phyloP scores from a whole-genome alignment of 352 stramenopile genomes.

The Pseudoperonospora humuli region DNA sequence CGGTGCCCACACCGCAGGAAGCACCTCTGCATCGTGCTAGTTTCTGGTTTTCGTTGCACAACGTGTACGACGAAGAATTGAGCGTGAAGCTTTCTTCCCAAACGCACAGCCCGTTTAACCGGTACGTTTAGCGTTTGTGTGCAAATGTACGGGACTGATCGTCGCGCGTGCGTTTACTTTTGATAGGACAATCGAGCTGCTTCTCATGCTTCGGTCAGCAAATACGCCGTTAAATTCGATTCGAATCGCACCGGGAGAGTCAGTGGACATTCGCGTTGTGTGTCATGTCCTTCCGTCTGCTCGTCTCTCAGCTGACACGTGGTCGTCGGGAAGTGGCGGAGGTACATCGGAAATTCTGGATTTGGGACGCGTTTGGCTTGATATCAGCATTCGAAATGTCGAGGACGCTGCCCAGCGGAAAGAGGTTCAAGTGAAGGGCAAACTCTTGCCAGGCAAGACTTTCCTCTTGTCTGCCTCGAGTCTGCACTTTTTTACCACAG shows the following conservation, averaged over 20 bases:
- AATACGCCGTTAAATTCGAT: constrained; percentile 68
- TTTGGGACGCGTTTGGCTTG: constrained; percentile 54
- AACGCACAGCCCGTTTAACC: constrained; percentile 32
- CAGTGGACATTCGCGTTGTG: constrained; percentile 76
- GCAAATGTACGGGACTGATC: constrained; percentile 2
- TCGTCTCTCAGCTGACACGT: constrained; percentile 40
- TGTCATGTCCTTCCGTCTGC: constrained; percentile 64
- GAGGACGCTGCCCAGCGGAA: constrained; percentile 55
- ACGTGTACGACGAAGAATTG: constrained; percentile 84
- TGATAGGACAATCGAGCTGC: constrained; percentile 58
- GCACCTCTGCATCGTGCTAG: constrained; percentile 42
- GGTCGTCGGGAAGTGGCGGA: constrained; percentile 27
- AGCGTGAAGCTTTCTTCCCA: constrained; percentile 50
- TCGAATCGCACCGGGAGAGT: constrained; percentile 66
- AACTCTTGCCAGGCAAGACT: constrained; percentile 69
- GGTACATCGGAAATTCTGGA: constrained; percentile 43
- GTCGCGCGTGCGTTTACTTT: not conserved
- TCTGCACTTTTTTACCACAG: constrained; percentile 70
- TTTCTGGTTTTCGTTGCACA: constrained; percentile 81
- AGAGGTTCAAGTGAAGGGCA: constrained; percentile 64
- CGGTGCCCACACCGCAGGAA: constrained; percentile 54
- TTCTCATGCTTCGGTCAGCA: constrained; percentile 71
- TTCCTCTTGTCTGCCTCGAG: constrained; percentile 74
- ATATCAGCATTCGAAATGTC: constrained; percentile 61
- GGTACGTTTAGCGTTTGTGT: constrained; percentile 26